A percentile compares a stretch with the other conserved stretches of the same genome.
Evolutionary conservation across 331 rosid species (phyloP).

Genomic region (Spiraea crenata): DNA sequence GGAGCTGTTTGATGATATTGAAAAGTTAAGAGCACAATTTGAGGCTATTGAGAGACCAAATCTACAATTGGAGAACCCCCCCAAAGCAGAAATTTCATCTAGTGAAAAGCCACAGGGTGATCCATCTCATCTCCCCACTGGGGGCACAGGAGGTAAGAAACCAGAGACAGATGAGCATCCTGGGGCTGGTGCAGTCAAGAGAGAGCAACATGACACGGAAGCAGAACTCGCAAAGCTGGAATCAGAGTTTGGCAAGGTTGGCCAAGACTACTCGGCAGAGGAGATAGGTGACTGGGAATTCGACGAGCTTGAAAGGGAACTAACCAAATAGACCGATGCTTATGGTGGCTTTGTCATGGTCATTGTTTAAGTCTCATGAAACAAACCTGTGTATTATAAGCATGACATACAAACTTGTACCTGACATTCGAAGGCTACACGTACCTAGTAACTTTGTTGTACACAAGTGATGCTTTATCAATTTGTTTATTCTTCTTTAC

Average conservation of each 20-base stretch:
- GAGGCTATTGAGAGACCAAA: constrained; percentile 86
- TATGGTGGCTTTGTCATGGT: not conserved
- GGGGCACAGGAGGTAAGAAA: constrained; percentile 30
- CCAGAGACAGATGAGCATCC: constrained; percentile 37
- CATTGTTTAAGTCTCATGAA: constrained; percentile 34
- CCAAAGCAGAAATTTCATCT: constrained; percentile 44
- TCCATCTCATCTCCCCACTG: constrained; percentile 30
- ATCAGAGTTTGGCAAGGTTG: constrained; percentile 81
- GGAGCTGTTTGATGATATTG: constrained; percentile 72
- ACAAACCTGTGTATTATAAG: constrained; percentile 30
- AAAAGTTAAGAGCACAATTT: constrained; percentile 57
- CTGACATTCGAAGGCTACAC: constrained; percentile 32
- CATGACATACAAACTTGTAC: constrained; percentile 28
- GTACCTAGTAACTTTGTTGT: constrained; percentile 38
- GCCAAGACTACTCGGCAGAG: constrained; percentile 68
- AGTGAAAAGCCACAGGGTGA: constrained; percentile 36
- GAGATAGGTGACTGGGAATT: constrained; percentile 97
- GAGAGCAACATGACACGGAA: constrained; percentile 59
- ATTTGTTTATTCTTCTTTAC: constrained; percentile 67
- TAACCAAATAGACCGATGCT: constrained; percentile 28
- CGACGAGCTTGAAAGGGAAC: constrained; percentile 93
- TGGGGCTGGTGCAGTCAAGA: constrained; percentile 37
- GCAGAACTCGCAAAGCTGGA: constrained; percentile 88
- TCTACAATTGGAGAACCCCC: constrained; percentile 69
- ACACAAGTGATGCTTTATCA: constrained; percentile 30